Evolutionary conservation across 2,329 filamentous ascomycete genomes (phyloP).

Genomic region (Penicillium carneum): DNA sequence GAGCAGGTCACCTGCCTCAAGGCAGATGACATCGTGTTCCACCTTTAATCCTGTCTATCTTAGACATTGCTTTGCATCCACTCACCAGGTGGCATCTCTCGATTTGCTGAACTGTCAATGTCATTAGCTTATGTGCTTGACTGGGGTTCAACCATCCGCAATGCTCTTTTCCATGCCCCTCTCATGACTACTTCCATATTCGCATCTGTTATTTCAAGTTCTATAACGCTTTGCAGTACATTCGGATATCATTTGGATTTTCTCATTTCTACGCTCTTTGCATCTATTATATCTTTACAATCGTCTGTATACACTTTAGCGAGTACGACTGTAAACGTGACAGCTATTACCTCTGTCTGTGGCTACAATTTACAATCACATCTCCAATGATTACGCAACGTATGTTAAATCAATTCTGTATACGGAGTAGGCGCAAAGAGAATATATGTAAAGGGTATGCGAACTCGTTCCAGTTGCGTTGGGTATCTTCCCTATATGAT

Average conservation of each 20-base stretch:
- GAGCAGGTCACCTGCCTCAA: conserved; percentile 85
- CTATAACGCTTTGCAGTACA: conserved; percentile 11
- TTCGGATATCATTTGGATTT: conserved; percentile 20
- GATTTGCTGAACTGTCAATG: conserved; percentile 8
- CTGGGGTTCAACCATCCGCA: conserved; percentile 8
- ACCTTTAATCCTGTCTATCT: conserved; percentile 21
- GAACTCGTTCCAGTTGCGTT: conserved; percentile 25
- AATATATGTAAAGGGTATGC: conserved; percentile 23
- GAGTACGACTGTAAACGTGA: conserved; percentile 8
- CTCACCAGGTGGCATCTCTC: conserved; percentile 21
- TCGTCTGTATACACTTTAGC: not conserved
- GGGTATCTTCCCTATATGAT: conserved; percentile 37
- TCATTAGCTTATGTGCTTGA: conserved; percentile 12
- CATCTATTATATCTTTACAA: conserved; percentile 2
- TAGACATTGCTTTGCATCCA: conserved; percentile 28
- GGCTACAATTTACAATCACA: conserved; percentile 2
- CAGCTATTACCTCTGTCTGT: not conserved
- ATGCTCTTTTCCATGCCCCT: conserved; percentile 25
- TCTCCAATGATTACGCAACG: not conserved
- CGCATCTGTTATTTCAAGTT: conserved; percentile 18
- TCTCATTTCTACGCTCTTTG: conserved; percentile 7
- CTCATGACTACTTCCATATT: conserved; percentile 26
- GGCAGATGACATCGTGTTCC: conserved; percentile 58
- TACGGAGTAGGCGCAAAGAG: not conserved
- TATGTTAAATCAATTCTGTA: too few species aligned